phyloP scores from a whole-genome alignment of 495 filamentous ascomycete genomes.

The Lophiotrema nucula region DNA sequence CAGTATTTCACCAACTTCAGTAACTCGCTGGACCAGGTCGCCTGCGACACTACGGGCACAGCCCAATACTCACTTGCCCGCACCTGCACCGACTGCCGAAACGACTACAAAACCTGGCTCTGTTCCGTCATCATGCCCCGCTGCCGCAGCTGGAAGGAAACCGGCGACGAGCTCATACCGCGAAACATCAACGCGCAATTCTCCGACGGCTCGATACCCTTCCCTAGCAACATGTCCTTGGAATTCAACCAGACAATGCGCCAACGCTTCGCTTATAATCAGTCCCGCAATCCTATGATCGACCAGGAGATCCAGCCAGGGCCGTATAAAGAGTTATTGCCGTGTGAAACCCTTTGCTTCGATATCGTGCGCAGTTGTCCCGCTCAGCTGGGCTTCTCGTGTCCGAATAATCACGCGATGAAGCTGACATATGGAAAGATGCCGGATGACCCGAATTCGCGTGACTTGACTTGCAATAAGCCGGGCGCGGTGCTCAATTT shows the following conservation, averaged over 20 bases:
- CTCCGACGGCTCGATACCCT: conserved; percentile 56
- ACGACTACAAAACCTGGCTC: conserved; percentile 88
- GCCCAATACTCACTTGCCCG: conserved; percentile 77
- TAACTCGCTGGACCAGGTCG: conserved; percentile 76
- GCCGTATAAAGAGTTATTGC: conserved; percentile 90
- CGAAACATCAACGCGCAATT: conserved; percentile 69
- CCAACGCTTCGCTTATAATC: conserved; percentile 19
- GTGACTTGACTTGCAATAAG: conserved; percentile 55
- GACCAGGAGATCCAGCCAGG: conserved; percentile 72
- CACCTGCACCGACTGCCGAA: conserved; percentile 70
- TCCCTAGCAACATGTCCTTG: conserved; percentile 7
- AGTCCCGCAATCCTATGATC: conserved; percentile 63
- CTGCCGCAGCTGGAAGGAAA: conserved; percentile 74
- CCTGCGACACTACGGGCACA: conserved; percentile 71
- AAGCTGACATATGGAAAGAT: conserved; percentile 62
- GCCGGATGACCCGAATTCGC: conserved; percentile 22
- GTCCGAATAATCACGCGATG: conserved; percentile 62
- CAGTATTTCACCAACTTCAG: conserved; percentile 61
- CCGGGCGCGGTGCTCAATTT: conserved; percentile 56
- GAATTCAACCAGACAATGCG: conserved; percentile 8
- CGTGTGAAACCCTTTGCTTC: conserved; percentile 82
- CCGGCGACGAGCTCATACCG: conserved; percentile 53
- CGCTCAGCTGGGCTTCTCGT: conserved; percentile 70
- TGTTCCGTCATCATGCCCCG: conserved; percentile 90
- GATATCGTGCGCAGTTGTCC: conserved; percentile 81